Conservation (phyloP, 2,329 filamentous ascomycete genomes). For the Eutypella sp. region DNA sequence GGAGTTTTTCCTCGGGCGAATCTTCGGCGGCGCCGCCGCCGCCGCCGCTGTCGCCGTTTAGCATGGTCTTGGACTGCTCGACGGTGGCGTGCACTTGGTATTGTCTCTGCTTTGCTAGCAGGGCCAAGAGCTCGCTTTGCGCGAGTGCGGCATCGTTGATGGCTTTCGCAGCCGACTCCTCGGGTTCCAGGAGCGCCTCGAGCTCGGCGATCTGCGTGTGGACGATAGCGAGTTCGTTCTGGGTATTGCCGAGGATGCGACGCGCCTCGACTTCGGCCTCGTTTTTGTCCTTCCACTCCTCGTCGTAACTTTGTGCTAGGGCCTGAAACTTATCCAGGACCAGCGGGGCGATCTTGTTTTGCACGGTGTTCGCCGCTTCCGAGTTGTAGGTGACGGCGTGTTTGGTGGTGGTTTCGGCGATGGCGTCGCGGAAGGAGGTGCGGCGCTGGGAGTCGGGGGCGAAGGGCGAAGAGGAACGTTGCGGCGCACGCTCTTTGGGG, state of each 20-base stretch:
- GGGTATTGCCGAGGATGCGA: constrained; percentile 60
- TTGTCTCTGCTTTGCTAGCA: constrained; percentile 48
- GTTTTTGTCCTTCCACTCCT: constrained; percentile 70
- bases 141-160: constrained; percentile 45
- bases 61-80: constrained; percentile 43
- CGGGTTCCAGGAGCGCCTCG: constrained; percentile 49
- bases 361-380: constrained; percentile 63
- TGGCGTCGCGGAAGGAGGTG: constrained; percentile 48
- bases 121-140: constrained; percentile 44
- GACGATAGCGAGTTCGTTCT: constrained; percentile 59
- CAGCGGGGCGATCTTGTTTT: constrained; percentile 63
- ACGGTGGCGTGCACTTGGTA: constrained; percentile 48
- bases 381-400: constrained; percentile 45
- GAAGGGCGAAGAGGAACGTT: constrained; percentile 72
- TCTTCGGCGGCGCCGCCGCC: constrained; percentile 40
- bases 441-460: constrained; percentile 56
- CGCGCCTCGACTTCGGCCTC: constrained; percentile 63
- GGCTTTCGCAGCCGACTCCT: constrained; percentile 47
- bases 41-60: constrained; percentile 41
- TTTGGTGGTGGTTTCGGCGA: constrained; percentile 39
- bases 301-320: constrained; percentile 66
- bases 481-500: constrained; percentile 59
- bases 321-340: constrained; percentile 69
- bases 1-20: constrained; percentile 50
- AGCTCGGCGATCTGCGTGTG: constrained; percentile 56